Conservation (phyloP, 2,329 filamentous ascomycete genomes). For the Teratosphaeria nubilosa region DNA sequence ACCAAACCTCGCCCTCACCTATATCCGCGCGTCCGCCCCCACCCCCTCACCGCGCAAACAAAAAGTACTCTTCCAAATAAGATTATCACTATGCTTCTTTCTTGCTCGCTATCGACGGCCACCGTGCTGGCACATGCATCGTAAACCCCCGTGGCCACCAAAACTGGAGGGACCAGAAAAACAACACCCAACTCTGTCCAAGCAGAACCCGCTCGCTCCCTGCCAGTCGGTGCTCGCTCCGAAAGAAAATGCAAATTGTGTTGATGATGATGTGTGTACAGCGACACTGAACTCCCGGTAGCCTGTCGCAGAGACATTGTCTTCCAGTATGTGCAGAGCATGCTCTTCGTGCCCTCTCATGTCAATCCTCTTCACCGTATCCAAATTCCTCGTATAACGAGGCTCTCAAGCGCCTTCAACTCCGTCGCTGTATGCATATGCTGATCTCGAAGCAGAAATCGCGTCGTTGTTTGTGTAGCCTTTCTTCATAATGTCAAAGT, state of each 20-base stretch:
- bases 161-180: background rate
- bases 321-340: background rate
- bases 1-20: too few species aligned
- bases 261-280: background rate
- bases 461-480: background rate
- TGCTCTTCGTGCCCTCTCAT: background rate
- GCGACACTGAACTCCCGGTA: background rate
- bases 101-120: background rate
- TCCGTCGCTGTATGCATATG: background rate
- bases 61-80: background rate
- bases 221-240: background rate
- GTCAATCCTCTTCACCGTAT: background rate
- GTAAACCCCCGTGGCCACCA: background rate
- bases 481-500: background rate
- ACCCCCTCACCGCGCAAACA: too few species aligned
- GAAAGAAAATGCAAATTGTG: background rate
- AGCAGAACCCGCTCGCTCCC: background rate
- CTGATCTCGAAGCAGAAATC: background rate
- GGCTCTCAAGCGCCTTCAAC: background rate
- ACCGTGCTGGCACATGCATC: background rate
- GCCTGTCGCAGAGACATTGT: background rate
- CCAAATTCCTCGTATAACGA: background rate
- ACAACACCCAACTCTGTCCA: background rate
- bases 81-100: background rate
- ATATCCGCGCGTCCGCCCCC: too few species aligned